Conservation (phyloP, 768 basidiomycete species). For the Paxillus ammoniavirescens region DNA sequence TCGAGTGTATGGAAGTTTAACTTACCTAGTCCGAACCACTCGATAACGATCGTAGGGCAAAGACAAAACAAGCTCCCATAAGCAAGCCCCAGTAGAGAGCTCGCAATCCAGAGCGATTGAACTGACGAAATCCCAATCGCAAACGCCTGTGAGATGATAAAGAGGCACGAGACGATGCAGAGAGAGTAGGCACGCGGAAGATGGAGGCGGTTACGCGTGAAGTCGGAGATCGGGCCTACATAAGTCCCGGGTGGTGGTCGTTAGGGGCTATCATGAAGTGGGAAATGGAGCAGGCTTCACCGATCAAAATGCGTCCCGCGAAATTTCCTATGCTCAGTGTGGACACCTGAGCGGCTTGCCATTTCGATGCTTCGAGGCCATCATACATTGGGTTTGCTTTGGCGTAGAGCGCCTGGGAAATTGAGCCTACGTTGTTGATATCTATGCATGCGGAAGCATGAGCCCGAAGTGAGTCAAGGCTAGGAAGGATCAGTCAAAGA, state of each 20-base stretch:
- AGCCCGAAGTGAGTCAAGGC: background rate
- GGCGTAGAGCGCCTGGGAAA: slow-evolving; percentile 66
- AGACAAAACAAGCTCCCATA: slow-evolving; percentile 76
- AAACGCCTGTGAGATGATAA: slow-evolving; percentile 71
- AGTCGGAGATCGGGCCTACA: slow-evolving; percentile 69
- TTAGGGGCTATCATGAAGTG: background rate
- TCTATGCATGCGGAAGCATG: slow-evolving; percentile 36
- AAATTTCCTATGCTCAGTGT: slow-evolving; percentile 81
- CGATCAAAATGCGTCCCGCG: slow-evolving; percentile 71
- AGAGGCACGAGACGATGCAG: slow-evolving; percentile 59
- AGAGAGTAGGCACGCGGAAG: slow-evolving; percentile 70
- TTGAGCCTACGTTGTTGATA: slow-evolving; percentile 86
- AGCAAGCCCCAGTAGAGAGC: slow-evolving; percentile 38
- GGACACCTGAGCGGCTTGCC: slow-evolving; percentile 86
- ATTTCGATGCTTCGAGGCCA: slow-evolving; percentile 59
- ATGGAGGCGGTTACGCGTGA: slow-evolving; percentile 50
- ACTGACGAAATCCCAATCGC: slow-evolving; percentile 57
- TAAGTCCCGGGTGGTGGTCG: background rate
- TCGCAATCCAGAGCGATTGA: slow-evolving; percentile 57
- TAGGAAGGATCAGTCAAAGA: background rate
- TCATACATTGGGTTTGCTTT: slow-evolving; percentile 62
- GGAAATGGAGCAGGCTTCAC: slow-evolving; percentile 31
- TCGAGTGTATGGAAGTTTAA: slow-evolving; percentile 11
- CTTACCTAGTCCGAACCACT: slow-evolving; percentile 88
- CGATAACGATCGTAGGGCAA: slow-evolving; percentile 73